These are phyloP conservation scores for Penicillium pulvis DNA, from an alignment of 495 filamentous ascomycete genomes.

Conservation along the genomic window DNA sequence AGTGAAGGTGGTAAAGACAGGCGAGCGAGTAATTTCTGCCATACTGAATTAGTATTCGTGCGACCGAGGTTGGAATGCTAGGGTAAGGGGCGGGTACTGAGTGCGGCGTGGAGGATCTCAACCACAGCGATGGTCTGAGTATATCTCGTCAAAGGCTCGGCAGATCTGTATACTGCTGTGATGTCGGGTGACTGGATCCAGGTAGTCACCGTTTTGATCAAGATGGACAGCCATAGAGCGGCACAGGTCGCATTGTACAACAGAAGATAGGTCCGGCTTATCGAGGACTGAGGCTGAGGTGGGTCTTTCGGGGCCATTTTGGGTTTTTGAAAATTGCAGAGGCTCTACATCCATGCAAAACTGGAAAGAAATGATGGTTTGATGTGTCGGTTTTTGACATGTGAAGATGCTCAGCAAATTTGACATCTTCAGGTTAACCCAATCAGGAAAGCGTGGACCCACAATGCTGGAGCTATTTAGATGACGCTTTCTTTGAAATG, in stretches of 20 bases:
- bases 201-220: constrained; percentile 19
- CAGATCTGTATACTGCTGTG: constrained; percentile 25
- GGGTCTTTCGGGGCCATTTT: constrained; percentile 6
- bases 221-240: constrained; percentile 62
- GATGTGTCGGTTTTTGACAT: not conserved
- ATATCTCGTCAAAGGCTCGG: constrained; percentile 34
- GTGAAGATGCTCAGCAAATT: constrained; percentile 3
- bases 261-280: constrained; percentile 58
- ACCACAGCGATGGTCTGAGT: constrained; percentile 34
- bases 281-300: constrained; percentile 9
- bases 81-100: constrained; percentile 26
- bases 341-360: not conserved
- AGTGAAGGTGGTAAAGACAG: constrained; percentile 54
- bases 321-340: not conserved
- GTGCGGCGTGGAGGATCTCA: constrained; percentile 51
- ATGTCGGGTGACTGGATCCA: constrained; percentile 10
- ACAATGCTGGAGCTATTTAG: not conserved
- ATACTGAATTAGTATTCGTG: constrained; percentile 6
- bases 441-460: not conserved
- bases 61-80: constrained; percentile 12
- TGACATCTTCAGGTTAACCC: constrained; percentile 6
- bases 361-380: not conserved
- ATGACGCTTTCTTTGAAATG: no score
- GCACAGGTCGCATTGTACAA: constrained; percentile 72
- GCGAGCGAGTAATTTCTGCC: constrained; percentile 53